Evolutionary conservation across 306 rosid species (phyloP).

Genomic region (Corylus avellana): DNA sequence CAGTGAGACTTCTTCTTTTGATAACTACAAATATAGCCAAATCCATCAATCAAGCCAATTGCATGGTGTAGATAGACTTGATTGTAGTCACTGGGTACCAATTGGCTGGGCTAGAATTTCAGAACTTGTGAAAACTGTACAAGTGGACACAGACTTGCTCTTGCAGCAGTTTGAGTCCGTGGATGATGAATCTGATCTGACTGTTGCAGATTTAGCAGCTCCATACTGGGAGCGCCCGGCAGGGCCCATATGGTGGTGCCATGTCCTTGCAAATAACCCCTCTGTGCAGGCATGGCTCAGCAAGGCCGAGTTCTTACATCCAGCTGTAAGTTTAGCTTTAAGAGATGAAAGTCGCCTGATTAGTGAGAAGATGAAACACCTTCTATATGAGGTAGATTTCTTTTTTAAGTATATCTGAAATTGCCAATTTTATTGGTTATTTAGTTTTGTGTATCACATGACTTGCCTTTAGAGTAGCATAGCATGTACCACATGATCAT

Average conservation of each 20-base stretch:
- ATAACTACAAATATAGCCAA: slow-evolving; percentile 33
- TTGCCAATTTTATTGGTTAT: slow-evolving; percentile 9
- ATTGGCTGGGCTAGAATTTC: slow-evolving; percentile 90
- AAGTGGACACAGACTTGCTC: slow-evolving; percentile 61
- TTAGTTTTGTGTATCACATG: not conserved
- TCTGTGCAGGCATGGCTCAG: slow-evolving; percentile 68
- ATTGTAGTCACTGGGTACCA: slow-evolving; percentile 71
- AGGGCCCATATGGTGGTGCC: slow-evolving; percentile 98
- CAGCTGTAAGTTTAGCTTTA: slow-evolving; percentile 82
- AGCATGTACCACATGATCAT: not conserved
- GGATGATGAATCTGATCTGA: slow-evolving; percentile 65
- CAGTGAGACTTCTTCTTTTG: slow-evolving; percentile 16
- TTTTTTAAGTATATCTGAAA: slow-evolving; percentile 12
- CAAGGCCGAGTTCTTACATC: slow-evolving; percentile 84
- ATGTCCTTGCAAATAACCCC: slow-evolving; percentile 77
- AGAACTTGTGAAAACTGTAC: slow-evolving; percentile 69
- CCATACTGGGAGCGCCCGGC: slow-evolving; percentile 93
- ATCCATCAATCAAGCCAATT: slow-evolving; percentile 32
- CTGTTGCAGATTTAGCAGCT: slow-evolving; percentile 88
- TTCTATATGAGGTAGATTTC: slow-evolving; percentile 73
- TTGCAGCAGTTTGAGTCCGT: slow-evolving; percentile 43
- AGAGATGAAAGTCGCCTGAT: slow-evolving; percentile 81
- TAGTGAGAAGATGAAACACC: slow-evolving; percentile 89
- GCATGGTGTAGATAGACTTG: slow-evolving; percentile 38
- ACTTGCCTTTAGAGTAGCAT: not conserved